phyloP scores from a whole-genome alignment of 1,284 basidiomycete species.

The Grifola frondosa region DNA sequence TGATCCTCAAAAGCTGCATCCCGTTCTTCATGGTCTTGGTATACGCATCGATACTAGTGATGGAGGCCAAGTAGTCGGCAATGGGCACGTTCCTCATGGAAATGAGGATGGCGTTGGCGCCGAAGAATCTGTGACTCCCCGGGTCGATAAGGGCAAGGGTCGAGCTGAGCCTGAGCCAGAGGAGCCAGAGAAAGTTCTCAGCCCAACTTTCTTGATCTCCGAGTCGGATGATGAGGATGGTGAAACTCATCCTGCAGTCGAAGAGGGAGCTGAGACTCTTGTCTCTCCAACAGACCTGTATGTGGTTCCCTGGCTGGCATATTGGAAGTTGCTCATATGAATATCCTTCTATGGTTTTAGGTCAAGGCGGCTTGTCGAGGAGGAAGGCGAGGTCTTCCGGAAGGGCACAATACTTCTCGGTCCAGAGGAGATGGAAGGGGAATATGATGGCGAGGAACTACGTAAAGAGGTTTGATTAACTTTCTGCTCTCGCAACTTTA shows the following conservation, averaged over 20 bases:
- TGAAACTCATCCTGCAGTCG: constrained; percentile 47
- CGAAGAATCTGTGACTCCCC: constrained; percentile 53
- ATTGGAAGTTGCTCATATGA: not conserved
- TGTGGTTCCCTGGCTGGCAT: constrained; percentile 26
- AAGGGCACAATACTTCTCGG: constrained; percentile 80
- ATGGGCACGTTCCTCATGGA: constrained; percentile 21
- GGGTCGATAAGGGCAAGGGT: constrained; percentile 73
- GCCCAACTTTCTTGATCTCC: constrained; percentile 64
- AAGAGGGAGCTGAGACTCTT: constrained; percentile 33
- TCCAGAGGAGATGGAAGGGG: constrained; percentile 82
- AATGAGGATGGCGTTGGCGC: constrained; percentile 33
- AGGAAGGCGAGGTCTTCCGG: constrained; percentile 91
- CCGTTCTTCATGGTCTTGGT: constrained; percentile 51
- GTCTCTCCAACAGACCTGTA: constrained; percentile 61
- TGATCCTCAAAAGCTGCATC: constrained; percentile 31
- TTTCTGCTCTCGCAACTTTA: not conserved
- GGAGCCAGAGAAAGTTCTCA: constrained; percentile 65
- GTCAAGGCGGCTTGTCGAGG: constrained; percentile 78
- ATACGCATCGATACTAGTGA: constrained; percentile 29
- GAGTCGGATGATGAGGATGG: constrained; percentile 61
- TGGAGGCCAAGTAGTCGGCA: constrained; percentile 14
- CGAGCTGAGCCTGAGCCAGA: constrained; percentile 67
- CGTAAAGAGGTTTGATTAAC: constrained; percentile 67
- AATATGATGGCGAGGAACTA: constrained; percentile 81
- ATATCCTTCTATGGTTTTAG: constrained; percentile 34